phyloP scores from a whole-genome alignment of 306 rosid genomes.

The Quercus ilex region DNA sequence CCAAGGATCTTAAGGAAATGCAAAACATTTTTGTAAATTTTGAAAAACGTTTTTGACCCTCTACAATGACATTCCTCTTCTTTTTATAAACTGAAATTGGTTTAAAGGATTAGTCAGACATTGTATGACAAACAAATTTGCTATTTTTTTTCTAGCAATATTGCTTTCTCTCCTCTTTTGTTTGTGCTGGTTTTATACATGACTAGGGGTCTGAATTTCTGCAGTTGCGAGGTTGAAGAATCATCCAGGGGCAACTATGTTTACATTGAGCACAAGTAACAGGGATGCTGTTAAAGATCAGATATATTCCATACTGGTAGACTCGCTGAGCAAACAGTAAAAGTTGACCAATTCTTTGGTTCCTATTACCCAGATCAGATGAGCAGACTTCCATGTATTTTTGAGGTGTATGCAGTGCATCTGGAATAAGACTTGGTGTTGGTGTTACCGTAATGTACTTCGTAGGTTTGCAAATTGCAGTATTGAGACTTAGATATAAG shows the following conservation, averaged over 20 bases:
- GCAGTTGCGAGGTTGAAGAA: slow-evolving; percentile 82
- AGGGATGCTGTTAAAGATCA: slow-evolving; percentile 60
- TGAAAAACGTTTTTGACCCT: not conserved
- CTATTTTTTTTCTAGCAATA: not conserved
- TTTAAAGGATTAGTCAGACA: not conserved
- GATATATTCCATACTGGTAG: slow-evolving; percentile 46
- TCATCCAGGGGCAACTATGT: slow-evolving; percentile 57
- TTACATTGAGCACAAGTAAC: slow-evolving; percentile 54
- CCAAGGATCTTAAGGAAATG: not conserved
- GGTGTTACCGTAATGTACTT: no score
- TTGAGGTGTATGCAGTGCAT: no score
- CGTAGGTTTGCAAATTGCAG: no score
- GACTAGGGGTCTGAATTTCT: slow-evolving; percentile 13
- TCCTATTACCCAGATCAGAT: not conserved
- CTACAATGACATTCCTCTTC: not conserved
- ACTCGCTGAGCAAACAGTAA: slow-evolving; percentile 37
- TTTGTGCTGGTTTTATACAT: slow-evolving; percentile 11
- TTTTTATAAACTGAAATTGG: not conserved
- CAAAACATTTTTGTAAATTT: not conserved
- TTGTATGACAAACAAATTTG: not conserved
- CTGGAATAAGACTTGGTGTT: no score
- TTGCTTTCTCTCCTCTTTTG: not conserved
- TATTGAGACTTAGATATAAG: no score
- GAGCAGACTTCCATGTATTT: no score
- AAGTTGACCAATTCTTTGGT: not conserved